Evolutionary conservation across 2,329 filamentous ascomycete genomes (phyloP).

Genomic region (Polytolypa hystricis): DNA sequence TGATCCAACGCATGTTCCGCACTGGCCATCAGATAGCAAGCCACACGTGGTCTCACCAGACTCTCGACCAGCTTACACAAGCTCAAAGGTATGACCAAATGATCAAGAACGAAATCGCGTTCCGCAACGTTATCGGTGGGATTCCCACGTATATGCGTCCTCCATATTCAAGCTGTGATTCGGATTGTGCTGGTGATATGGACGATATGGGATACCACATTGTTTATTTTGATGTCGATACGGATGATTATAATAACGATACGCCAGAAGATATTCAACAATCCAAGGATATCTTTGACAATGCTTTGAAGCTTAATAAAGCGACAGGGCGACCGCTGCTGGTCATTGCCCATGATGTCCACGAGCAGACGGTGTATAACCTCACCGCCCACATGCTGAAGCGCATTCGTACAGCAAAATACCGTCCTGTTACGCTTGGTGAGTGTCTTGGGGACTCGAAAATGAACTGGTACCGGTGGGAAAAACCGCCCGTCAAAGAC

Average conservation of each 20-base stretch:
- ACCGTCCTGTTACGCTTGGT: constrained; percentile 32
- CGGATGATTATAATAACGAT: constrained; percentile 35
- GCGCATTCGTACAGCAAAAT: constrained; percentile 20
- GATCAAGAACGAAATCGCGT: constrained; percentile 36
- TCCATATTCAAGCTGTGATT: constrained; percentile 36
- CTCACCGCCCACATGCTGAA: constrained; percentile 32
- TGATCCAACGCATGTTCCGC: constrained; percentile 32
- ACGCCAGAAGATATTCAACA: constrained; percentile 25
- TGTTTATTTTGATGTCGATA: constrained; percentile 37
- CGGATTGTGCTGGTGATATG: constrained; percentile 33
- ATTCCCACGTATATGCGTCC: constrained; percentile 45
- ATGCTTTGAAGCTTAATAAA: constrained; percentile 18
- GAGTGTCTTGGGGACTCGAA: constrained; percentile 31
- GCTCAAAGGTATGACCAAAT: constrained; percentile 32
- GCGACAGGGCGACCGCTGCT: constrained; percentile 25
- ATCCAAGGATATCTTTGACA: constrained; percentile 32
- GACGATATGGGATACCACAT: constrained; percentile 40
- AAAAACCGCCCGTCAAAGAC: too few relatives aligned
- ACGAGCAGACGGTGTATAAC: constrained; percentile 33
- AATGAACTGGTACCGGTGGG: constrained; percentile 30
- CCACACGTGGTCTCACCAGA: constrained; percentile 42
- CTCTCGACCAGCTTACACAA: constrained; percentile 31
- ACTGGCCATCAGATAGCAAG: constrained; percentile 42
- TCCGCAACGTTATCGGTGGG: constrained; percentile 37
- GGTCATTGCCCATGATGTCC: constrained; percentile 33